Conservation (phyloP, 2,329 filamentous ascomycete genomes). For the Aspergillus proliferans region DNA sequence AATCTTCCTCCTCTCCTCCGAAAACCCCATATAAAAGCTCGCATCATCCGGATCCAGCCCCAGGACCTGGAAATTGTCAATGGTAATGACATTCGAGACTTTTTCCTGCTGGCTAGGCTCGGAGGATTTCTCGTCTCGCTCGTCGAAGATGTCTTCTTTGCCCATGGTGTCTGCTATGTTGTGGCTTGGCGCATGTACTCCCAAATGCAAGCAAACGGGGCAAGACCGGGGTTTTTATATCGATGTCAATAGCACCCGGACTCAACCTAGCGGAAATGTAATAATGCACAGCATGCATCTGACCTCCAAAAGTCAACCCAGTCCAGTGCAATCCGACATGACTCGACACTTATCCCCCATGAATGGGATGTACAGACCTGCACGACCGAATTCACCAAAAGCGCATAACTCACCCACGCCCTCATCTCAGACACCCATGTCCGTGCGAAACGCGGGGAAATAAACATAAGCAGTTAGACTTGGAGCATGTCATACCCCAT, state of each 20-base stretch:
- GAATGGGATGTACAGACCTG: too few relatives aligned
- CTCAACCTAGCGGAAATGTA: too few relatives aligned
- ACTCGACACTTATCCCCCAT: too few relatives aligned
- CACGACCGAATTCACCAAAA: not conserved
- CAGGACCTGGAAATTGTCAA: constrained; percentile 25
- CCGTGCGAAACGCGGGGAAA: not conserved
- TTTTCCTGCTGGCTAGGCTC: constrained; percentile 7
- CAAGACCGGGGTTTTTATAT: too few relatives aligned
- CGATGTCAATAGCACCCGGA: too few relatives aligned
- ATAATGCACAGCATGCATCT: too few relatives aligned
- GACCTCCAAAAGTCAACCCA: too few relatives aligned
- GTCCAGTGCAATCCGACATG: too few relatives aligned
- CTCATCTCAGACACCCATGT: not conserved
- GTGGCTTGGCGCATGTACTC: not conserved
- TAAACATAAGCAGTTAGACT: not conserved
- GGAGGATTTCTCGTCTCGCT: constrained; percentile 7
- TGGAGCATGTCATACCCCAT: too few relatives aligned
- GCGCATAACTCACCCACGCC: too few relatives aligned
- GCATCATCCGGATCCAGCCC: constrained; percentile 24
- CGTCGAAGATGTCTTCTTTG: not conserved
- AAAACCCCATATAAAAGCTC: constrained; percentile 24
- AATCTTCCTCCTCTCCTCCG: constrained; percentile 16
- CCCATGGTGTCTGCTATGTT: not conserved
- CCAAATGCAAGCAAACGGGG: too few relatives aligned
- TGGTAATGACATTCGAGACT: constrained; percentile 12